A percentile compares a stretch with the other conserved stretches of the same genome.
Conservation (phyloP, 2,329 filamentous ascomycete species). For the Botrytis byssoidea region DNA sequence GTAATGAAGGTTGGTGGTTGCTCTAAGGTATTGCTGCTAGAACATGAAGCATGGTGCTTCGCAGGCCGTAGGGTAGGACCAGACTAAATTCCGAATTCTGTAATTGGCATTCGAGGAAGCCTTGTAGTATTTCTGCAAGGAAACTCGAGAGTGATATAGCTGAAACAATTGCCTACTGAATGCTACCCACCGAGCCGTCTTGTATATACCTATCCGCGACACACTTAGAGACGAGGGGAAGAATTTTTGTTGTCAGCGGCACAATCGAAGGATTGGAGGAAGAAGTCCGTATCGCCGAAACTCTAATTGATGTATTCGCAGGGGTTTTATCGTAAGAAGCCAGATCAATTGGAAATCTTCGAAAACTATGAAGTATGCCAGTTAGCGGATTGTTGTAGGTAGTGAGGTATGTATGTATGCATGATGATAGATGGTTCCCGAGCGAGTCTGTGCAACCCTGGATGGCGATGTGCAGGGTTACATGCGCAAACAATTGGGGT, state of each 20-base stretch:
- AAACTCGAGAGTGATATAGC: not conserved
- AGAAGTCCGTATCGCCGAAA: not conserved
- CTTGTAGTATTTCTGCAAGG: not conserved
- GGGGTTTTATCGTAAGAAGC: not conserved
- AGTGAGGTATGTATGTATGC: conserved; percentile 5
- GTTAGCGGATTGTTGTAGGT: conserved; percentile 1
- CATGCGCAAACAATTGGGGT: conserved; percentile 8
- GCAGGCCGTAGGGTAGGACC: not conserved
- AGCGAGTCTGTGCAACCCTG: conserved; percentile 14
- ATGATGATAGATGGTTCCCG: not conserved
- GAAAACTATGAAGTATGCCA: not conserved
- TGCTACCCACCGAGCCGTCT: not conserved
- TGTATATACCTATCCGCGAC: too few relatives aligned
- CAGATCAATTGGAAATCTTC: not conserved
- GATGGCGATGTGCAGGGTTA: conserved; percentile 8
- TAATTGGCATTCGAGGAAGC: not conserved
- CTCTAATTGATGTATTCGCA: not conserved
- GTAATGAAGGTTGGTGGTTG: too few relatives aligned
- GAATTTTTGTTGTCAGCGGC: not conserved
- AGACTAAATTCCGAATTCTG: not conserved
- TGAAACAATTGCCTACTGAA: not conserved
- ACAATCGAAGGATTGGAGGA: not conserved
- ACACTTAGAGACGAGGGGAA: not conserved
- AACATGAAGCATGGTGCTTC: not conserved
- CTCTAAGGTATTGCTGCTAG: not conserved